Evolutionary conservation across 176 grass and related monocot genomes (phyloP), one percentile per base, ranked within the genome.

Genomic region (Hsuehochloa calcarea): DNA sequence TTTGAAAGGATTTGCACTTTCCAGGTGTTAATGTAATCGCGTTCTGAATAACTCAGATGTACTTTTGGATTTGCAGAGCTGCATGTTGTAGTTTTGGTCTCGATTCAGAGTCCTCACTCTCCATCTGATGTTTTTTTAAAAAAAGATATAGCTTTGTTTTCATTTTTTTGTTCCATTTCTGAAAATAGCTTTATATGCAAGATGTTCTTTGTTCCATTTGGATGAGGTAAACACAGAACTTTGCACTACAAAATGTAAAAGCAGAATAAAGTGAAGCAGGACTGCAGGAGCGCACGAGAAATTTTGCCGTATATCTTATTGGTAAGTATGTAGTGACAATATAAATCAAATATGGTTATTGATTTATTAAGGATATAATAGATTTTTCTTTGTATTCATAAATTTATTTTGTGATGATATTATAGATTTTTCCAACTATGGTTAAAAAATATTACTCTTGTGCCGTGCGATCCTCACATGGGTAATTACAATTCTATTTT

Each of bases 211-310:
- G 46, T 52, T 73, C 67, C 40, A 45, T 67, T 83, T 72, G 67
- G n/a, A 59, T 65, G 83, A 64, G 44, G 41, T 44, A 73, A 73
- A 87, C 74, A 87, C 80, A 74, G 61, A 56, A 26, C 75, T 80
- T 35, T 45, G 68, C 60, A 61, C 68, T 31, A 41, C 59, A 27
- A 66, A 62, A 72, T 60, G 66, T 19, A 72, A 68, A 83, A 65
- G 67, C 56, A 27, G 16, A 43, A 82, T 44, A 86, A 68, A 87
- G 84, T 46, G 84, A 41, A 52, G 56, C 29, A 81, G 1, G 31
- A 34, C 31, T 34, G 31, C 2, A 34, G 40, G 40, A 67, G 34
- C 56, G 74, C 72, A 85, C 60, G 77, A 34, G 31, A 34, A 34
- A 34, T 34, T 34, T 34, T 34, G 31, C 31, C 0, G 1, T 34